These are phyloP conservation scores for Crassisporium funariophilum DNA, from an alignment of 768 basidiomycete species.

Conservation along the genomic window DNA sequence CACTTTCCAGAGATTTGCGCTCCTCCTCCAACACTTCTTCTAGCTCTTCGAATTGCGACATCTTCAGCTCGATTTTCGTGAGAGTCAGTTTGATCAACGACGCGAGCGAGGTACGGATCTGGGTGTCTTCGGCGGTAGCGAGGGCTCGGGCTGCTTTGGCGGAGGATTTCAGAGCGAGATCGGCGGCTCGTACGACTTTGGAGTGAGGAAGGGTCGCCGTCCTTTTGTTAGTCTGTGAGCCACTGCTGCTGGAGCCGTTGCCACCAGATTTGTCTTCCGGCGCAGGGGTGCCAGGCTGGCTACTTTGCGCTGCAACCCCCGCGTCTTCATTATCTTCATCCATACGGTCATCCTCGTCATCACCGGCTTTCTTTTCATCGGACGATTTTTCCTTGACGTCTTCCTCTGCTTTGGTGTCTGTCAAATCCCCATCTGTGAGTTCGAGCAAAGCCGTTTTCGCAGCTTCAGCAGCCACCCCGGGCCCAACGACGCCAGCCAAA, in stretches of 20 bases:
- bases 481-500: constrained; percentile 88
- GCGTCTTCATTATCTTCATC: constrained; percentile 41
- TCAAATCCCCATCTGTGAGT: constrained; percentile 61
- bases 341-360: constrained; percentile 47
- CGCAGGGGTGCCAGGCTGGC: constrained; percentile 27
- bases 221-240: constrained; percentile 27
- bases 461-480: constrained; percentile 89
- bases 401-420: constrained; percentile 32
- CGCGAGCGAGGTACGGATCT: constrained; percentile 78
- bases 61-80: constrained; percentile 93
- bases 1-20: constrained; percentile 79
- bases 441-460: constrained; percentile 89
- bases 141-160: constrained; percentile 81
- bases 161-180: constrained; percentile 86
- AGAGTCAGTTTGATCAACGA: constrained; percentile 82
- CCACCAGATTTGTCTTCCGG: no score
- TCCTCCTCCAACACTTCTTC: constrained; percentile 93
- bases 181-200: constrained; percentile 79
- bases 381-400: constrained; percentile 29
- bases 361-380: constrained; percentile 31
- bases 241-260: constrained; percentile 25
- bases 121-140: constrained; percentile 79
- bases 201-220: constrained; percentile 60
- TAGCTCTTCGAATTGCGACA: constrained; percentile 91
- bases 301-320: constrained; percentile 12